phyloP scores from a whole-genome alignment of 768 basidiomycete species.

The Podaxis sp. region DNA sequence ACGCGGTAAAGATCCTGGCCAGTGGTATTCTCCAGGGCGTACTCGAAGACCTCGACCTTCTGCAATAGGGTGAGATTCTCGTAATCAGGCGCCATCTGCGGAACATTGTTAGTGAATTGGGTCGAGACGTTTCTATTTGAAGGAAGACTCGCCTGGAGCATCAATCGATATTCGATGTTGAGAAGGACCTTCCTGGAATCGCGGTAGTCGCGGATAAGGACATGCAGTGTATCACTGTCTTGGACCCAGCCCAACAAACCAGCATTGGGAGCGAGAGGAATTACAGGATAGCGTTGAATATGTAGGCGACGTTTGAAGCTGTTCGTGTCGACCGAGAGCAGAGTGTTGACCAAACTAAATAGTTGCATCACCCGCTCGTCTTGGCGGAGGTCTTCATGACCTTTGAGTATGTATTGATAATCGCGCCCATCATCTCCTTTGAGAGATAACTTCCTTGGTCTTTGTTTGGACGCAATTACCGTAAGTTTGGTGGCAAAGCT shows the following conservation, averaged over 20 bases:
- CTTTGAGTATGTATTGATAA: conserved; percentile 90
- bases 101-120: conserved; percentile 4
- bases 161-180: conserved; percentile 97
- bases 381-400: conserved; percentile 97
- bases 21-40: conserved; percentile 96
- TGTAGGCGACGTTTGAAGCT: conserved; percentile 96
- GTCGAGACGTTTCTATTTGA: neutral
- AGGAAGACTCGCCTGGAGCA: conserved; percentile 75
- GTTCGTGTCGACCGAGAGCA: conserved; percentile 87
- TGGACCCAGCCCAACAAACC: conserved; percentile 95
- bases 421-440: conserved; percentile 91
- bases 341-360: conserved; percentile 93
- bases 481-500: conserved; percentile 87
- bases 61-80: conserved; percentile 91
- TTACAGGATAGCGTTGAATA: conserved; percentile 90
- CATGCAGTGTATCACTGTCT: conserved; percentile 93
- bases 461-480: conserved; percentile 95
- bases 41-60: conserved; percentile 99
- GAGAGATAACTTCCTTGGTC: conserved; percentile 82
- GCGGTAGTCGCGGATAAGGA: conserved; percentile 92
- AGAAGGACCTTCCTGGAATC: conserved; percentile 94
- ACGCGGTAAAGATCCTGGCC: conserved; percentile 97
- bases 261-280: conserved; percentile 92
- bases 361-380: conserved; percentile 99
- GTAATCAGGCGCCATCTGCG: conserved; percentile 97